These are phyloP conservation scores for Suillus paluster DNA, from an alignment of 768 basidiomycete species.

Conservation along the genomic window DNA sequence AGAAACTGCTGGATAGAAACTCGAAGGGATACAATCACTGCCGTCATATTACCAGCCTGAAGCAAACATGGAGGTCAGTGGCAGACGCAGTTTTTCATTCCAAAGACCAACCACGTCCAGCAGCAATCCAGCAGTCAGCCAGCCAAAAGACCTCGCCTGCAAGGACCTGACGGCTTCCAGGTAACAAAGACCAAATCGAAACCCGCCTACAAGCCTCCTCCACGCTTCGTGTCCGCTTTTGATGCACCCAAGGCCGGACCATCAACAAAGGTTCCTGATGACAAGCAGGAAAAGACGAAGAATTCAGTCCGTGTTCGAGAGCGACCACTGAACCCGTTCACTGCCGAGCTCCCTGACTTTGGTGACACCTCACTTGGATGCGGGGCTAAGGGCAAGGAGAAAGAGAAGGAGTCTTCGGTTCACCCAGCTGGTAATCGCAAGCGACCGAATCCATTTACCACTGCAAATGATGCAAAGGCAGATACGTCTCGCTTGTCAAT, in stretches of 20 bases:
- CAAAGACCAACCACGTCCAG: neutral
- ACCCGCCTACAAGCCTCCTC: slow-evolving; percentile 16
- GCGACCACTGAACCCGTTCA: slow-evolving; percentile 25
- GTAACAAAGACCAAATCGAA: slow-evolving; percentile 29
- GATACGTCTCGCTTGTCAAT: neutral
- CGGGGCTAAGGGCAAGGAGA: neutral
- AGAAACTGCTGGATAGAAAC: neutral
- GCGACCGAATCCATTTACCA: neutral
- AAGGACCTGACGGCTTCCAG: slow-evolving; percentile 34
- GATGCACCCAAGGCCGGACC: slow-evolving; percentile 5
- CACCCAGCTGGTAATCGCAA: neutral
- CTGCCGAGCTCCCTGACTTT: neutral
- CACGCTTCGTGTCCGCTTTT: slow-evolving; percentile 34
- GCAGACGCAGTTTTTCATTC: neutral
- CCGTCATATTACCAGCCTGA: neutral
- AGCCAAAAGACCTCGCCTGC: slow-evolving; percentile 13
- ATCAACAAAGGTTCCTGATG: slow-evolving; percentile 1
- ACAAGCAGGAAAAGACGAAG: neutral
- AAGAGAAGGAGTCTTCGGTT: neutral
- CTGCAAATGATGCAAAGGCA: neutral
- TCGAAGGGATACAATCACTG: neutral
- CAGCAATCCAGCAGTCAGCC: slow-evolving; percentile 1
- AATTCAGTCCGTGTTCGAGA: slow-evolving; percentile 11
- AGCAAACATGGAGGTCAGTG: slow-evolving; percentile 12
- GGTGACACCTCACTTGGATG: neutral